Conservation (phyloP, 1,284 basidiomycete species). For the Bjerkandera adusta region DNA sequence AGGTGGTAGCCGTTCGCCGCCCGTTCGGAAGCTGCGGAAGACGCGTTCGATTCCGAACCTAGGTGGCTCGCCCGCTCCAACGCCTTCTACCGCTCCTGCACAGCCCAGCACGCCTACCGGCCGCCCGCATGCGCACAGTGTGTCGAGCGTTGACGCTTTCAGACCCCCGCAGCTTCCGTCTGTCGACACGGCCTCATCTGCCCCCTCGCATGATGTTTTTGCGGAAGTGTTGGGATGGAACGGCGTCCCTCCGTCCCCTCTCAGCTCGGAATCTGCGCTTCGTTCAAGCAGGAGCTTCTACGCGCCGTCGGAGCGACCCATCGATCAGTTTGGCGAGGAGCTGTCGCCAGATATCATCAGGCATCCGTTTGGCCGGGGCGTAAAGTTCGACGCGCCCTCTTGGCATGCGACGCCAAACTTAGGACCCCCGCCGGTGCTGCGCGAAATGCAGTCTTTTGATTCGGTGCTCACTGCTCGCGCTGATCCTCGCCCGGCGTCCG, state of each 20-base stretch:
- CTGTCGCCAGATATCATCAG: conserved; percentile 31
- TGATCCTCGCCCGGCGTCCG: conserved; percentile 22
- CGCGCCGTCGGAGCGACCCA: conserved; percentile 8
- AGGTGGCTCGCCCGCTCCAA: conserved; percentile 17
- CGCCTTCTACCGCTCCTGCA: conserved; percentile 10
- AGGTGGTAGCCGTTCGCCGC: conserved; percentile 30
- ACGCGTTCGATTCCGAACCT: conserved; percentile 70
- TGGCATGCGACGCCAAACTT: conserved; percentile 39
- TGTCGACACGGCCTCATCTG: conserved; percentile 1
- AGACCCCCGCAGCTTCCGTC: conserved; percentile 27
- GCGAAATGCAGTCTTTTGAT: conserved; percentile 82
- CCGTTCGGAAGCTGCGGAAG: conserved; percentile 57
- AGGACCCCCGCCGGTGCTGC: conserved; percentile 47
- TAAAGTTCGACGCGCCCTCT: conserved; percentile 59
- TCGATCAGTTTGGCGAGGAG: conserved; percentile 13
- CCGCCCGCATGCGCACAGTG: conserved; percentile 73
- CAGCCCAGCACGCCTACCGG: conserved; percentile 38
- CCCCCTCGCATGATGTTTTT: conserved; percentile 53
- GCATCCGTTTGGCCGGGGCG: conserved; percentile 63
- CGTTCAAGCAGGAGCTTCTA: conserved; percentile 25
- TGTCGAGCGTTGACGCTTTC: conserved; percentile 66
- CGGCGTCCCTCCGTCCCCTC: conserved; percentile 30
- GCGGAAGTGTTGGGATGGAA: conserved; percentile 64
- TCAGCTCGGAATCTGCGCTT: conserved; percentile 35
- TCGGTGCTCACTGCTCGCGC: conserved; percentile 70